Base-by-base conservation (phyloP, 345 rosid genomes). In the Arabidopsis suecica region DNA sequence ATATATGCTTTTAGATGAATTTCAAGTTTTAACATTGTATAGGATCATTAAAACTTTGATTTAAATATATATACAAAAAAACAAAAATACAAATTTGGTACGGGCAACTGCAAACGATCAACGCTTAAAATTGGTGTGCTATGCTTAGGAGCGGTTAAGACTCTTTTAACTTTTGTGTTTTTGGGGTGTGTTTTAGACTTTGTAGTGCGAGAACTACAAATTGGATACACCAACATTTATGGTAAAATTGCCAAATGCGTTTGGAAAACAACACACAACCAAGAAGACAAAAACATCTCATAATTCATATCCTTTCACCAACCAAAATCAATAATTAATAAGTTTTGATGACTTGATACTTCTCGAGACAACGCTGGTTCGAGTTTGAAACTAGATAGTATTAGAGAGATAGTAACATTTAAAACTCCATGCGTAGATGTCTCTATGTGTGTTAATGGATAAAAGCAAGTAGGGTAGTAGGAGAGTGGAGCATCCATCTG, bases 391-490 rank as follows among this genome's bases (percentile, higher is more conserved):
- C 1, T 1, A 16, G 53, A 38, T 28, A 72, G 61, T 18, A 12
- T 38, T 40, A 23, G 12, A 30, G 75, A 51, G 62, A 41, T 41
- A 14, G 48, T 42, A 73, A 54, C 28, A 73, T 62, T 41, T 10
- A 41, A 48, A 62, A 40, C 12, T 28, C 50, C 28, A 61, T 49
- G 37, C 61, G 13, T 72, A 40, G 40, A 62, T 53, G 62, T 62
- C 45, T 53, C 22, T 3, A 5, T 36, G 60, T 41, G 63, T 1
- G 54, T 62, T 30, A 41, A 53, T 13, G 69, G 50, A 50, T 48
- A 71, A 36, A 60, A 61, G 16, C 38, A 71, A 61, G 68, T 36
- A 59, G n/a, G 58, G 61, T 51, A 5, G 41, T 10, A 38, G 34
- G 38, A 61, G 18, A 45, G 47, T 16, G 33, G 28, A 61, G 13